Evolutionary conservation across 352 stramenopile genomes (phyloP), one percentile per base, ranked within the genome.

Genomic region (Phytophthora multivora): DNA sequence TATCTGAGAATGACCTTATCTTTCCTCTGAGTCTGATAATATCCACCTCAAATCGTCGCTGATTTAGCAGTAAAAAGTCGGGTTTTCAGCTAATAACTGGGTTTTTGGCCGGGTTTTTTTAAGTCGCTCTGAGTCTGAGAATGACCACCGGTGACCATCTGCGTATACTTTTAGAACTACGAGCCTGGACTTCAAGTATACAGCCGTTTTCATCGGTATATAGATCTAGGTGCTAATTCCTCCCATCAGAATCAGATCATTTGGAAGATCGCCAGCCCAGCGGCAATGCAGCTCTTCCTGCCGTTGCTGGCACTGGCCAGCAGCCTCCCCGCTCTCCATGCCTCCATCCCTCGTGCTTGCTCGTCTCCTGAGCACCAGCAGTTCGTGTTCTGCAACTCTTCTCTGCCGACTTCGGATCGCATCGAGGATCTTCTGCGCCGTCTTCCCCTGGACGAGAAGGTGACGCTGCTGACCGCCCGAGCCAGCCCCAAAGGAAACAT

Each of bases 341-440:
- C n/a, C 36, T 46, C 61, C 42, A 90, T 92, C 53, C 80, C 80
- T 18, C 81, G 83, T 47, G 85, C 83, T 0, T 94, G 85, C 19
- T 57, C 64, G 1, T 63, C 67, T 8, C 26, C 59, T 0, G 52
- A 68, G 21, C 57, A 74, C 51, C 30, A 55, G n/a, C 35, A 73
- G 16, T 69, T 91, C 9, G 57, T 79, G 13, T 97, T 96, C 69
- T 97, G 91, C 69, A 84, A 97, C 63, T 25, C 73, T 28, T 86
- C 72, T 11, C 61, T 97, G 30, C 56, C 69, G 4, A 77, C 76
- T n/a, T 28, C 63, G 1, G 75, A 64, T 25, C 83, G 93, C n/a
- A 74, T 97, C 5, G 59, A 90, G 7, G 85, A 93, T 42, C 75
- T 98, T 26, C 77, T 97, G 16, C 9, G 46, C 15, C 76, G 77